Conservation (phyloP, 2,329 filamentous ascomycete genomes). For the Aureobasidium sp. region DNA sequence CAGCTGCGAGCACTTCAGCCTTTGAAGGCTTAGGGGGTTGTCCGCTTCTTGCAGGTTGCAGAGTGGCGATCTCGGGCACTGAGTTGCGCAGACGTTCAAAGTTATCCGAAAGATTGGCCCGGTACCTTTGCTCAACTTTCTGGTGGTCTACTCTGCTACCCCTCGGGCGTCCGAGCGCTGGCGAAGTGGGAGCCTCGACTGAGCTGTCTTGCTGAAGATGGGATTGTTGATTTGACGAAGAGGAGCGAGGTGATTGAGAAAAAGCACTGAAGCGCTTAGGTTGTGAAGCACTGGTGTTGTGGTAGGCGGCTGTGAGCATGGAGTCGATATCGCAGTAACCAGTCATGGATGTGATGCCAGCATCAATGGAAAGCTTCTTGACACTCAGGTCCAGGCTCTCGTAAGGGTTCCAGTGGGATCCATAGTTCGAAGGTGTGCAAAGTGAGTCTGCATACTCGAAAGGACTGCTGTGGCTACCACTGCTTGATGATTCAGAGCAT, state of each 20-base stretch:
- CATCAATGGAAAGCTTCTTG: slow-evolving; percentile 4
- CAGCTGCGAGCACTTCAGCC: slow-evolving; percentile 1
- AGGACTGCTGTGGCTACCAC: neutral
- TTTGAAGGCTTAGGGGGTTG: slow-evolving; percentile 7
- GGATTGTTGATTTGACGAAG: neutral
- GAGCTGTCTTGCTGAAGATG: neutral
- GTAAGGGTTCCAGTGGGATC: neutral
- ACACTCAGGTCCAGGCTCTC: neutral
- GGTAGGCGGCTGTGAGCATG: neutral
- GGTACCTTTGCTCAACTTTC: slow-evolving; percentile 11
- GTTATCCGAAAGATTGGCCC: neutral
- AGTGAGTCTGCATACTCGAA: slow-evolving; percentile 12
- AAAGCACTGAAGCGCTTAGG: slow-evolving; percentile 6
- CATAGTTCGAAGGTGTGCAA: neutral
- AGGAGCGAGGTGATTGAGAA: neutral
- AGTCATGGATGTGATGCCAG: slow-evolving; percentile 9
- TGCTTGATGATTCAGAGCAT: neutral
- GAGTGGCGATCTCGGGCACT: neutral
- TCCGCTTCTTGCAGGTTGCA: slow-evolving; percentile 1
- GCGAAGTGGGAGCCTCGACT: neutral
- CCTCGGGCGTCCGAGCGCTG: neutral
- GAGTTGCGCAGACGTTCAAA: neutral
- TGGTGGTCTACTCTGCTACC: neutral
- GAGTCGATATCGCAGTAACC: slow-evolving; percentile 11
- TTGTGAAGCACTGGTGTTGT: slow-evolving; percentile 2